phyloP scores from a whole-genome alignment of 2,329 filamentous ascomycete species.

The Talaromyces piceae region DNA sequence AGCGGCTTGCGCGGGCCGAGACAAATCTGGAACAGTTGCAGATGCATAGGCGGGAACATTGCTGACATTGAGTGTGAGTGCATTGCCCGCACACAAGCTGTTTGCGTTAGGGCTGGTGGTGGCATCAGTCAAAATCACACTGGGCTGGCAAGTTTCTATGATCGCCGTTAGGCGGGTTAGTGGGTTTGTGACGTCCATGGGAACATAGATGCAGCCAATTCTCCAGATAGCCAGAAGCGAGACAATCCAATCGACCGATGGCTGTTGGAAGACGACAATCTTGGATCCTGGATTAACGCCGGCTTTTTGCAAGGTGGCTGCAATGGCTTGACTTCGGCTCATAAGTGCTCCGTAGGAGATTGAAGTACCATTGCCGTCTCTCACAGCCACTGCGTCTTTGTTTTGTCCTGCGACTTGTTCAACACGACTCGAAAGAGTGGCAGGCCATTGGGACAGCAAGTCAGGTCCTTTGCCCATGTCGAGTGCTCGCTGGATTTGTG shows the following conservation, averaged over 20 bases:
- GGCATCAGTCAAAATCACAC: constrained; percentile 22
- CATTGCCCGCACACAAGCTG: not conserved
- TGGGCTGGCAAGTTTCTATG: constrained; percentile 21
- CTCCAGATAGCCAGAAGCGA: constrained; percentile 29
- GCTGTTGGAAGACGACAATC: constrained; percentile 36
- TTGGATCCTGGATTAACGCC: constrained; percentile 15
- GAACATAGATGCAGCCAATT: constrained; percentile 29
- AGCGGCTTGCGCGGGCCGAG: not conserved
- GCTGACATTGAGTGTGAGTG: not conserved
- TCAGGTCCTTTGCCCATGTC: constrained; percentile 10
- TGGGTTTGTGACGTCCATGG: constrained; percentile 32
- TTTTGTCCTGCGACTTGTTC: constrained; percentile 23
- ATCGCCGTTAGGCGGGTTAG: constrained; percentile 25
- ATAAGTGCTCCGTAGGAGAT: constrained; percentile 33
- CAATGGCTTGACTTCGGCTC: constrained; percentile 28
- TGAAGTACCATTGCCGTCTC: constrained; percentile 16
- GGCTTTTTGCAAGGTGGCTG: constrained; percentile 18
- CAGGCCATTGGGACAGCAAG: constrained; percentile 22
- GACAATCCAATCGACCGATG: not conserved
- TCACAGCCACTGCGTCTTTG: constrained; percentile 20
- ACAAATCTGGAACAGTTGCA: not conserved
- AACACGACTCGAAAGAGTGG: constrained; percentile 30
- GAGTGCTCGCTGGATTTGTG: constrained; percentile 14
- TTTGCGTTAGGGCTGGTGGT: constrained; percentile 8
- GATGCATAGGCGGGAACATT: not conserved